Evolutionary conservation across 371 early-diverging fungal species (phyloP), one percentile per base, ranked within the genome.

Genomic region (Sporodiniella umbellata): DNA sequence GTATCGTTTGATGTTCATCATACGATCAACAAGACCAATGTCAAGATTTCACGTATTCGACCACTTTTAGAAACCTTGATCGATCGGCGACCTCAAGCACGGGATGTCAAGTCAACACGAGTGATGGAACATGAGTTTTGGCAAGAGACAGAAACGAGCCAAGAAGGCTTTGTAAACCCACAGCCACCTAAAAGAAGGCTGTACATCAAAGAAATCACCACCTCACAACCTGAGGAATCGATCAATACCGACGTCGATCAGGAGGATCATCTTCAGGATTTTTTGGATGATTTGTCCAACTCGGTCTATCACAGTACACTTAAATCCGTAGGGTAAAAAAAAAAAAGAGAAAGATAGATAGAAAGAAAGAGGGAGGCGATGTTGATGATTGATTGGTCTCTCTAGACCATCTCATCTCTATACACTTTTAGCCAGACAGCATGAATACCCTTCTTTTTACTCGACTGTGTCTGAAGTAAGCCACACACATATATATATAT

Each of bases 71-170:
- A 54, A 26, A 19, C 51, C 18, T 18, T 51, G 17, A 56, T 22
- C 4, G 33, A 14, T 3, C 54, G 35, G 26, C 63, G 60, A 33
- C 71, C 75, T 3, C 75, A 74, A 44, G 75, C 75, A 12, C 70
- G 68, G 37, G 71, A 74, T 19, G 75, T 74, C 1, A 28, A 37
- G 11, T 58, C 64, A 1, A 48, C 25, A 8, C 57, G 66, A 2
- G 42, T 63, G 1, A 44, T 68, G 8, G 52, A 53, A 5, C 57
- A 68, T 2, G 54, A 58, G 0, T 44, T 66, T 8, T 64, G 54
- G 10, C 12, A 43, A 10, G 15, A 42, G 0, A 39, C 46, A 11
- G 24, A 39, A 21, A 30, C 46, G 19, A n/a, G 58, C 4, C 54
- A 66, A 42, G 18, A 1, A 42, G 37, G 1, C 38, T 68, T 62